These are phyloP conservation scores for Tricholoma matsutake DNA, from an alignment of 768 basidiomycete genomes.

Conservation along the genomic window DNA sequence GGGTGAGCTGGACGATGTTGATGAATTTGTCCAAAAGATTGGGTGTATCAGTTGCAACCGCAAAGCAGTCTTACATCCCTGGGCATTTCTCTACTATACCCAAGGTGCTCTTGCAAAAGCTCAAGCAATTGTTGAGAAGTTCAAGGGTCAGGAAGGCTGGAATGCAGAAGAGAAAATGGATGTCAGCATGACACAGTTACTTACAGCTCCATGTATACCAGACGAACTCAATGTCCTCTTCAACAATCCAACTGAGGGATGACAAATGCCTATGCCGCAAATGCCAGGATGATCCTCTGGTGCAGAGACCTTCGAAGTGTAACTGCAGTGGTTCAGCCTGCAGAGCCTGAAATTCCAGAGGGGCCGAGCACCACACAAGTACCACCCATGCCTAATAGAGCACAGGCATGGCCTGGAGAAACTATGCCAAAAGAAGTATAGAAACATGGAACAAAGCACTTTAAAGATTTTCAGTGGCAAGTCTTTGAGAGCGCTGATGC, in stretches of 20 bases:
- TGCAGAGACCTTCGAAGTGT: not conserved
- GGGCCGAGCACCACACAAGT: not conserved
- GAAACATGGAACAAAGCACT: not conserved
- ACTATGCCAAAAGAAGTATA: not conserved
- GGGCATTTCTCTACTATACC: no score
- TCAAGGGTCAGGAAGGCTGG: no score
- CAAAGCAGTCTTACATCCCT: no score
- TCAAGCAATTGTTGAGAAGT: no score
- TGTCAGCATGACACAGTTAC: no score
- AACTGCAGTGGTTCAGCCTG: constrained; percentile 7
- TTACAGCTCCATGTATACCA: no score
- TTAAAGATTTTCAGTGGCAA: not conserved
- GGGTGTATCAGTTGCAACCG: no score
- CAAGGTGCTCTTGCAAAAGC: no score
- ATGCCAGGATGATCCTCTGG: not conserved
- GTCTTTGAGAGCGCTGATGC: constrained; percentile 19
- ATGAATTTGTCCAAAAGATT: no score
- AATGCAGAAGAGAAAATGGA: no score
- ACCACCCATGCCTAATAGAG: not conserved
- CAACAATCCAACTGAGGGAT: constrained; percentile 7
- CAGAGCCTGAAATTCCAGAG: not conserved
- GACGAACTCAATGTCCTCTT: no score
- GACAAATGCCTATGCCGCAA: constrained; percentile 1
- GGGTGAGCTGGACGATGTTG: no score
- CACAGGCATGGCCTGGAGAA: not conserved